Evolutionary conservation across 768 basidiomycete species (phyloP).

Genomic region (Astraeus odoratus): DNA sequence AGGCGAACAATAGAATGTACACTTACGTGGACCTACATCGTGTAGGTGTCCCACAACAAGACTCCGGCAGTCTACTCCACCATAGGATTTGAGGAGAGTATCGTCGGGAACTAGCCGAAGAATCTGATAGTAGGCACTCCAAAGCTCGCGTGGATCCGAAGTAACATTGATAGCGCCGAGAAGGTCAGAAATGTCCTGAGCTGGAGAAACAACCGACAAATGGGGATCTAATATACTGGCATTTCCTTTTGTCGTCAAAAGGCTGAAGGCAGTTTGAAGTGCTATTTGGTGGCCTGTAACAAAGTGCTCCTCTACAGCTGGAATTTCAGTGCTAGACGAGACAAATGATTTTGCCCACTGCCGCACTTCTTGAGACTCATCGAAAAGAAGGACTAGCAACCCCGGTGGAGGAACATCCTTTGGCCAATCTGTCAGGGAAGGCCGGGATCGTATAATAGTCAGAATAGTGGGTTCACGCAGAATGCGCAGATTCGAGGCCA

Average conservation of each 20-base stretch:
- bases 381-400: slow-evolving; percentile 51
- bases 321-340: slow-evolving; percentile 30
- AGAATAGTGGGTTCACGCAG: slow-evolving; percentile 47
- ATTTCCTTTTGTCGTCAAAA: slow-evolving; percentile 10
- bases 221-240: not conserved
- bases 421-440: slow-evolving; percentile 43
- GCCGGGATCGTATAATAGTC: slow-evolving; percentile 19
- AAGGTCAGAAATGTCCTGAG: slow-evolving; percentile 5
- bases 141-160: slow-evolving; percentile 39
- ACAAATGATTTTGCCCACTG: slow-evolving; percentile 53
- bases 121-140: slow-evolving; percentile 40
- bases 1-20: slow-evolving; percentile 15
- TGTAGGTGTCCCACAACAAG: slow-evolving; percentile 56
- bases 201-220: not conserved
- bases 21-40: slow-evolving; percentile 55
- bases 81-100: slow-evolving; percentile 27
- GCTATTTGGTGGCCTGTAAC: slow-evolving; percentile 39
- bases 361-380: slow-evolving; percentile 42
- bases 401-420: slow-evolving; percentile 52
- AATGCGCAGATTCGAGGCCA: slow-evolving; percentile 54
- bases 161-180: slow-evolving; percentile 25
- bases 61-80: slow-evolving; percentile 40
- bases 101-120: slow-evolving; percentile 51
- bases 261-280: slow-evolving; percentile 33
- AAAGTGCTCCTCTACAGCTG: slow-evolving; percentile 46